These are phyloP conservation scores for Eragrostis curvula DNA, from an alignment of 176 grass and related monocot species.

Conservation along the genomic window DNA sequence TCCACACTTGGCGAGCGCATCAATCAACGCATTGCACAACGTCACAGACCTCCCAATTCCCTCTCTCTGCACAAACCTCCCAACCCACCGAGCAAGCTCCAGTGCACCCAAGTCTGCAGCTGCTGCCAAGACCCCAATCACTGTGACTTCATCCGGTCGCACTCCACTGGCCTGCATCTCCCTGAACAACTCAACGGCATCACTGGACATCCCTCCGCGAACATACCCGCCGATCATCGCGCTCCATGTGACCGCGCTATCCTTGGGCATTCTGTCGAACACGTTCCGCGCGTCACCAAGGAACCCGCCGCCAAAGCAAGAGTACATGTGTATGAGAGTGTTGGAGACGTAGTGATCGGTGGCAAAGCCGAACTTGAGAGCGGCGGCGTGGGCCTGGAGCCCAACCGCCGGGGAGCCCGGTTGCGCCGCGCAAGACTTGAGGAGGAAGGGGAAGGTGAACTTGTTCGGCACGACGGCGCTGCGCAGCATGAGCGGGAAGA, in stretches of 20 bases:
- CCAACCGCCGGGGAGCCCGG: constrained; percentile 12
- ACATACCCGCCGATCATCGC: constrained; percentile 78
- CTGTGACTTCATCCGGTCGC: constrained; percentile 50
- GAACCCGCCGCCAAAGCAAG: constrained; percentile 40
- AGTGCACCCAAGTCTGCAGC: constrained; percentile 68
- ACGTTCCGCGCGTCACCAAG: constrained; percentile 55
- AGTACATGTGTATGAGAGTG: constrained; percentile 65
- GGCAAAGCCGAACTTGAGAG: constrained; percentile 64
- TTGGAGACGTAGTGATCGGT: constrained; percentile 52
- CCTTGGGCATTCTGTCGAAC: constrained; percentile 62
- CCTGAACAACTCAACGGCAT: constrained; percentile 59
- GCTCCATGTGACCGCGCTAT: constrained; percentile 68
- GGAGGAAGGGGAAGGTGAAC: constrained; percentile 62
- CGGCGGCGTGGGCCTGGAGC: constrained; percentile 49
- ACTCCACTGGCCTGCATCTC: constrained; percentile 61
- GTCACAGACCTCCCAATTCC: constrained; percentile 46
- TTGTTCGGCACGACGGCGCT: constrained; percentile 43
- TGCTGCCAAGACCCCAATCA: constrained; percentile 56
- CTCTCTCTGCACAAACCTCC: constrained; percentile 48
- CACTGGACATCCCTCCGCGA: constrained; percentile 46
- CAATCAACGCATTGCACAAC: constrained; percentile 63
- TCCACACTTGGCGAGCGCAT: constrained; percentile 69
- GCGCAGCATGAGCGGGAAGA: constrained; percentile 59
- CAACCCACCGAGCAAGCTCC: constrained; percentile 67
- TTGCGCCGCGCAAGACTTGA: constrained; percentile 50